Evolutionary conservation across 208 protist genomes (phyloP).

Genomic region (Strigomonas culicis): DNA sequence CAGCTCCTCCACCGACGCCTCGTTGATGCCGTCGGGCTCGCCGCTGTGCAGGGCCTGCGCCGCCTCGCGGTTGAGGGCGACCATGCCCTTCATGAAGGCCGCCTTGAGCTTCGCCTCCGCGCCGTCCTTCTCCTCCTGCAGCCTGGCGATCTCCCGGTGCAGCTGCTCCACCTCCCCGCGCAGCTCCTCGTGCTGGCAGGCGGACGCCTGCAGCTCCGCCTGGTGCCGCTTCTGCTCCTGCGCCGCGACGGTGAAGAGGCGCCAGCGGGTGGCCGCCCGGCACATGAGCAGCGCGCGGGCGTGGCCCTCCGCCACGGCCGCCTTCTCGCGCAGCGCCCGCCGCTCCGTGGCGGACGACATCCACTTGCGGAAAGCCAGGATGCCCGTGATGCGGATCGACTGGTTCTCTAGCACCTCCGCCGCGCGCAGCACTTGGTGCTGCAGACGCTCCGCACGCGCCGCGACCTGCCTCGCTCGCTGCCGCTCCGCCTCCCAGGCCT

Average conservation of each 20-base stretch:
- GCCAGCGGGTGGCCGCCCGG: slow-evolving; percentile 52
- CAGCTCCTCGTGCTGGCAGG: slow-evolving; percentile 40
- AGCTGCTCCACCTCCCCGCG: slow-evolving; percentile 33
- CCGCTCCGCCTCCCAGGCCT: neutral
- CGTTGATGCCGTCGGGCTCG: slow-evolving; percentile 31
- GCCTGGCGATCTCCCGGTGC: slow-evolving; percentile 20
- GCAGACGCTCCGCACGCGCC: slow-evolving; percentile 1
- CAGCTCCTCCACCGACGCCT: slow-evolving; percentile 48
- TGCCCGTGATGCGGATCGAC: neutral
- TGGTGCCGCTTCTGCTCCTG: slow-evolving; percentile 22
- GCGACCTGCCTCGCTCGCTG: neutral
- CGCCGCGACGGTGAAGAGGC: slow-evolving; percentile 40
- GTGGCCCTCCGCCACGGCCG: slow-evolving; percentile 8
- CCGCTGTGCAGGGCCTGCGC: slow-evolving; percentile 70
- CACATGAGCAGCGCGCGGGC: slow-evolving; percentile 12
- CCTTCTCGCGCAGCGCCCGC: slow-evolving; percentile 4
- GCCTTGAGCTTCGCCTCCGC: slow-evolving; percentile 68
- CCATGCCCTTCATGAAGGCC: slow-evolving; percentile 85
- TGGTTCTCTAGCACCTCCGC: slow-evolving; percentile 1
- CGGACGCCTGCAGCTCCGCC: slow-evolving; percentile 17
- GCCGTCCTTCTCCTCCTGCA: slow-evolving; percentile 30
- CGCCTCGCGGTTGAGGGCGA: slow-evolving; percentile 88
- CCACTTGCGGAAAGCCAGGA: neutral
- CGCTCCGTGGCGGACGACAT: neutral
- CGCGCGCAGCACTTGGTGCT: neutral